Percentiles rank a stretch among this genome's conserved stretches.
phyloP scores from a whole-genome alignment of 2,329 filamentous ascomycete genomes.

The Claviceps quebecensis region DNA sequence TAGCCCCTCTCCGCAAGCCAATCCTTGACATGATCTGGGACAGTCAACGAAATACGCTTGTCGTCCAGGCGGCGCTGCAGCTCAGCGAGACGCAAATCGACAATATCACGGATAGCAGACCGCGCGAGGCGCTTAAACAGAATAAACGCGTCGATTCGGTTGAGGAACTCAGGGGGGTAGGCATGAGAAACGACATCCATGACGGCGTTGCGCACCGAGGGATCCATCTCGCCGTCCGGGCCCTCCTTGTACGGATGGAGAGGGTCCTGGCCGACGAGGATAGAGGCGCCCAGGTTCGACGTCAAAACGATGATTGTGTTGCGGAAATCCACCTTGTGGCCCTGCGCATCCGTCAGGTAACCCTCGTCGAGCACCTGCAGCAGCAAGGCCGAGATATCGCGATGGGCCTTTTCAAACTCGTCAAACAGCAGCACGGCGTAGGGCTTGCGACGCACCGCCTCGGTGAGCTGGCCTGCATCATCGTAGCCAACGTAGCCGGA shows the following conservation, averaged over 20 bases:
- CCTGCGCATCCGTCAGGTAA: slow-evolving; percentile 87
- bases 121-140: slow-evolving; percentile 78
- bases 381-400: slow-evolving; percentile 82
- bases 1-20: slow-evolving; percentile 89
- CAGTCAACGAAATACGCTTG: slow-evolving; percentile 62
- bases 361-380: slow-evolving; percentile 94
- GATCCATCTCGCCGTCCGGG: slow-evolving; percentile 53
- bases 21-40: slow-evolving; percentile 56
- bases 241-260: slow-evolving; percentile 49
- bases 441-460: slow-evolving; percentile 86
- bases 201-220: slow-evolving; percentile 61
- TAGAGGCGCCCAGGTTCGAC: slow-evolving; percentile 85
- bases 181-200: slow-evolving; percentile 69
- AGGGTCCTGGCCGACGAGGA: slow-evolving; percentile 64
- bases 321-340: slow-evolving; percentile 90
- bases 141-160: slow-evolving; percentile 94
- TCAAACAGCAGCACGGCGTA: slow-evolving; percentile 93
- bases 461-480: slow-evolving; percentile 88
- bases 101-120: slow-evolving; percentile 73
- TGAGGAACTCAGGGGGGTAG: slow-evolving; percentile 88
- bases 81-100: slow-evolving; percentile 80
- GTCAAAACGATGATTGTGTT: slow-evolving; percentile 96
- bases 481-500: slow-evolving; percentile 96
- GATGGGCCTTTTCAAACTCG: slow-evolving; percentile 95
- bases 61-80: slow-evolving; percentile 74